Evolutionary conservation across 352 stramenopile genomes (phyloP).

Genomic region (Phytopythium helicoides): DNA sequence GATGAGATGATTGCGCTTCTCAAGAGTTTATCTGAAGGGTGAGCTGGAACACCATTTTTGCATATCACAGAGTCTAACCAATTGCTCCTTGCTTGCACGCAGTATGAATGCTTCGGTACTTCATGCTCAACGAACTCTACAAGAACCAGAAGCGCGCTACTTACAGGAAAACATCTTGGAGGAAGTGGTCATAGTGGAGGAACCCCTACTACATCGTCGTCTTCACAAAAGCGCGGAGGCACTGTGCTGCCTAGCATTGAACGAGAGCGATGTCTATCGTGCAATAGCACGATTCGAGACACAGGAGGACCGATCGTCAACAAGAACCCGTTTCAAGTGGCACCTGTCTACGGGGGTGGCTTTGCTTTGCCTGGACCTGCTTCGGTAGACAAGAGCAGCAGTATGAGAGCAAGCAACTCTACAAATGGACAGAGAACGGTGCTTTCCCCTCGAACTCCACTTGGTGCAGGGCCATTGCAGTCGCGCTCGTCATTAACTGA

Average conservation of each 20-base stretch:
- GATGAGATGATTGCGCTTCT: conserved; percentile 81
- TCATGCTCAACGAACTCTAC: conserved; percentile 57
- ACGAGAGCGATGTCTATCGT: conserved; percentile 74
- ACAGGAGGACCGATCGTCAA: conserved; percentile 28
- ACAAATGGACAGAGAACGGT: not conserved
- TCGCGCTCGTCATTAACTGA: conserved; percentile 24
- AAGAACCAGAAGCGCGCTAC: conserved; percentile 69
- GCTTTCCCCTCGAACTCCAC: conserved; percentile 3
- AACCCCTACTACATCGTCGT: not conserved
- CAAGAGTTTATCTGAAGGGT: conserved; percentile 71
- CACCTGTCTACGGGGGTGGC: conserved; percentile 64
- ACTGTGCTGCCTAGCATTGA: conserved; percentile 68
- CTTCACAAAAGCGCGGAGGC: conserved; percentile 38
- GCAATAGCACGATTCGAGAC: conserved; percentile 66
- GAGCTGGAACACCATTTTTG: not conserved
- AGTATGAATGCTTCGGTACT: conserved; percentile 83
- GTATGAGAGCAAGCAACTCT: not conserved
- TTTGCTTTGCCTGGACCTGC: conserved; percentile 49
- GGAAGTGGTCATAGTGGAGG: not conserved
- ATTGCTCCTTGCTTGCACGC: not conserved
- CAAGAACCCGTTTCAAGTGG: conserved; percentile 70
- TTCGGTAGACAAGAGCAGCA: conserved; percentile 35
- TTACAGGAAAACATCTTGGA: conserved; percentile 65
- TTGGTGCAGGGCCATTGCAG: not conserved
- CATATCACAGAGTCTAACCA: conserved; percentile 1